phyloP scores from a whole-genome alignment of 345 rosid genomes.

The Heritiera littoralis region DNA sequence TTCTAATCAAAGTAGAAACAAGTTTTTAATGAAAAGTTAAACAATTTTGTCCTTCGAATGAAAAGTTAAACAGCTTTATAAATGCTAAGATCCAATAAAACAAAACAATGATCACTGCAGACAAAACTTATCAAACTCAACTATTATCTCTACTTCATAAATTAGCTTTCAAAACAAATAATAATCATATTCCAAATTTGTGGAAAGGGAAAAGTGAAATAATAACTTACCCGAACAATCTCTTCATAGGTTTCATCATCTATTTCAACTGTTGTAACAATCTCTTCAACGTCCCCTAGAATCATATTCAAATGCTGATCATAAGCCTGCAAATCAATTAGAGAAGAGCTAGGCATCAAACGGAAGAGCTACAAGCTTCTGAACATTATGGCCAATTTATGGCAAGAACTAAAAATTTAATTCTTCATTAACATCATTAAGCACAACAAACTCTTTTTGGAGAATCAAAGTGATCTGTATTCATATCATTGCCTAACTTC shows the following conservation, averaged over 20 bases:
- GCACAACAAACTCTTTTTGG: no score
- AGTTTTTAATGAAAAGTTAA: not conserved
- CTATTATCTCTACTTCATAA: not conserved
- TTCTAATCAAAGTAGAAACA: not conserved
- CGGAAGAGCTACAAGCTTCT: not conserved
- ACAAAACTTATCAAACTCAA: not conserved
- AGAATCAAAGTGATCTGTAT: not conserved
- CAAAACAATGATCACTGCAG: not conserved
- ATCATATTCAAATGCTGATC: slow-evolving; percentile 99
- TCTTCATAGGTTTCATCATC: slow-evolving; percentile 99
- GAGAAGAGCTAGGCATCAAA: slow-evolving; percentile 7
- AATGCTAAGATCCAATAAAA: not conserved
- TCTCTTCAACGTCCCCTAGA: slow-evolving; percentile 98
- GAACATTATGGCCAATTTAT: not conserved
- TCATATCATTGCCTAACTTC: not conserved
- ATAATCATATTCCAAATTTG: not conserved
- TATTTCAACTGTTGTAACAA: slow-evolving; percentile 92
- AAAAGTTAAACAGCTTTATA: not conserved
- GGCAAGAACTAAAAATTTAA: not conserved
- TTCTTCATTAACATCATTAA: not conserved
- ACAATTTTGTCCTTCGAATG: not conserved
- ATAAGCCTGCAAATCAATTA: slow-evolving; percentile 65
- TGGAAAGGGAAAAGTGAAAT: not conserved
- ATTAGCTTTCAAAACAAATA: not conserved
- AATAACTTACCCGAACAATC: slow-evolving; percentile 82